Evolutionary conservation across 2,329 filamentous ascomycete genomes (phyloP), one percentile per base, ranked within the genome.

Genomic region (Epichloe bromicola): DNA sequence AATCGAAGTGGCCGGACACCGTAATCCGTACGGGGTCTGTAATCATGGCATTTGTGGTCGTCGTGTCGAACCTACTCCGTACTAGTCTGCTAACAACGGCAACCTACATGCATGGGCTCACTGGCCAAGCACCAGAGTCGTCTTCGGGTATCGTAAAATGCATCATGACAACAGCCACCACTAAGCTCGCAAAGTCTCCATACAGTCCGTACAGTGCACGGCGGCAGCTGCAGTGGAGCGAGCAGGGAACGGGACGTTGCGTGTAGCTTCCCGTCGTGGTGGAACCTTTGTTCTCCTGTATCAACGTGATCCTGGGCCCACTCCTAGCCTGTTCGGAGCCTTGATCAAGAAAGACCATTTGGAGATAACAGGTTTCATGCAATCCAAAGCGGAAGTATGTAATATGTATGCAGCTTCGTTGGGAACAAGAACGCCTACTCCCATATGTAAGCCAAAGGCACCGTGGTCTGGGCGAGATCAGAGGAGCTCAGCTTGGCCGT

Each of bases 211-310:
- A 45, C 40, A 51, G 50, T 41, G 46, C 23, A 36, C 4, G 42
- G 14, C 30, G 10, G 23, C 50, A 41, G 47, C 14, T 43, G 43
- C 14, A 33, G 41, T 44, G 38, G 51, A 43, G 38, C 15, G 34
- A 46, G 38, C 33, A 39, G 38, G 47, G 48, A 34, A 47, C 42
- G 42, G 47, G 51, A 47, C 41, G 51, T 50, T 43, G 51, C 46
- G 51, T 46, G 42, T 30, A 49, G 46, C 30, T 49, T 46, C 26
- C 51, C 51, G 46, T 37, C 43, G 15, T 26, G 36, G 30, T 26
- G 47, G 37, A 26, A 42, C 37, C 43, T 42, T 39, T 45, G 39
- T 44, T 45, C n/a, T 48, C 15, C 19, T 36, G 46, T 46, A 15
- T 34, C 26, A 46, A 45, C 7, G 17, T 45, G 40, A 49, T 44